Conservation (phyloP, 306 rosid species). For the Trichosanthes cucumerina region DNA sequence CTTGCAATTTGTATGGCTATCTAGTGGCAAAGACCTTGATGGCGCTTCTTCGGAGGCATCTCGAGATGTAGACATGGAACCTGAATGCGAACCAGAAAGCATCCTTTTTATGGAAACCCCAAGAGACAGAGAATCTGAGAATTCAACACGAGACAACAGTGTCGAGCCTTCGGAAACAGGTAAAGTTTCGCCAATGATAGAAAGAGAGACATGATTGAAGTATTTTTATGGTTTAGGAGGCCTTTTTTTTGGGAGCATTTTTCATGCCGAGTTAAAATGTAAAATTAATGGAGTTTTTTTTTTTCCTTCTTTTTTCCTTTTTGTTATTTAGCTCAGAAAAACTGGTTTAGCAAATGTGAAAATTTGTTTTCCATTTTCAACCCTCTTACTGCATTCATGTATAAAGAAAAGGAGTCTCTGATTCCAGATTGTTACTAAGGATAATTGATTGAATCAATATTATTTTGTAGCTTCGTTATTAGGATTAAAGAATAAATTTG, state of each 20-base stretch:
- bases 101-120: background rate
- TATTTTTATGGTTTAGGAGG: slow-evolving; percentile 3
- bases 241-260: slow-evolving; percentile 8
- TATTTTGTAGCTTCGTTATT: background rate
- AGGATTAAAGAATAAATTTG: background rate
- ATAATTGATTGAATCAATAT: slow-evolving; percentile 6
- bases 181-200: background rate
- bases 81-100: background rate
- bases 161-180: background rate
- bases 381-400: slow-evolving; percentile 6
- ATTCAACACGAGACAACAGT: background rate
- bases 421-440: background rate
- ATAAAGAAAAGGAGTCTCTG: slow-evolving; percentile 7
- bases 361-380: slow-evolving; percentile 2
- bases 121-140: background rate
- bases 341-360: slow-evolving; percentile 12
- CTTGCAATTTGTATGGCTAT: background rate
- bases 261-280: slow-evolving; percentile 10
- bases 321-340: background rate
- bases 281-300: slow-evolving; percentile 3
- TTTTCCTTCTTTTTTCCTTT: background rate
- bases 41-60: background rate
- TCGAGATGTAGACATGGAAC: slow-evolving; percentile 6
- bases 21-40: background rate
- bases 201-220: slow-evolving; percentile 5